Percentiles rank a stretch among this genome's conserved stretches.
Conservation (phyloP, 225 moss, liverwort and hornwort genomes). For the Polytrichum commune region DNA sequence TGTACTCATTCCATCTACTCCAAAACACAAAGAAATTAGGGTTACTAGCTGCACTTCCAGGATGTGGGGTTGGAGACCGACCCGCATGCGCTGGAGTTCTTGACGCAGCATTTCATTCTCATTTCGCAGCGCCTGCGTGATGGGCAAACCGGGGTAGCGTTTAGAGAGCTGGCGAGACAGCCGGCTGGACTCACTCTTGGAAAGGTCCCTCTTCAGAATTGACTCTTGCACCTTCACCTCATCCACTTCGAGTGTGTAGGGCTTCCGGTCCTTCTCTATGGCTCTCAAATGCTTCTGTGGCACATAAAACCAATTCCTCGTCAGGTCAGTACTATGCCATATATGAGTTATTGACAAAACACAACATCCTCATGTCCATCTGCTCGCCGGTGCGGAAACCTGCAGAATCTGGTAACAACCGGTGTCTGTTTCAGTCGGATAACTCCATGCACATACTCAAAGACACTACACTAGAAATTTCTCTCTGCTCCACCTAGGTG, state of each 20-base stretch:
- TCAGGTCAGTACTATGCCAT: neutral
- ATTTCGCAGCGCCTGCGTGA: slow-evolving; percentile 65
- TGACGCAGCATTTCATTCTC: slow-evolving; percentile 82
- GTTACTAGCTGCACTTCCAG: neutral
- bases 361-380: no score
- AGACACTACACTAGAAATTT: no score
- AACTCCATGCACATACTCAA: no score
- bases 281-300: slow-evolving; percentile 78
- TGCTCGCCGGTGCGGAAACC: no score
- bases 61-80: neutral
- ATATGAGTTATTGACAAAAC: no score
- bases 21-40: neutral
- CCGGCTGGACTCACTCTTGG: slow-evolving; percentile 67
- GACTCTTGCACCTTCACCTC: slow-evolving; percentile 73
- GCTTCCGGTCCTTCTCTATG: slow-evolving; percentile 81
- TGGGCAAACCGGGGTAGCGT: slow-evolving; percentile 72
- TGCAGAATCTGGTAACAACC: no score
- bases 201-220: slow-evolving; percentile 63
- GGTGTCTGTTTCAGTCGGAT: no score
- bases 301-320: slow-evolving; percentile 2
- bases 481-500: no score
- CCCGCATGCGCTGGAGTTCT: slow-evolving; percentile 76
- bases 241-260: slow-evolving; percentile 77
- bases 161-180: slow-evolving; percentile 75
- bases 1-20: no score